Base-by-base conservation (phyloP, 106 monocot species). In the Platanthera zijinensis region DNA sequence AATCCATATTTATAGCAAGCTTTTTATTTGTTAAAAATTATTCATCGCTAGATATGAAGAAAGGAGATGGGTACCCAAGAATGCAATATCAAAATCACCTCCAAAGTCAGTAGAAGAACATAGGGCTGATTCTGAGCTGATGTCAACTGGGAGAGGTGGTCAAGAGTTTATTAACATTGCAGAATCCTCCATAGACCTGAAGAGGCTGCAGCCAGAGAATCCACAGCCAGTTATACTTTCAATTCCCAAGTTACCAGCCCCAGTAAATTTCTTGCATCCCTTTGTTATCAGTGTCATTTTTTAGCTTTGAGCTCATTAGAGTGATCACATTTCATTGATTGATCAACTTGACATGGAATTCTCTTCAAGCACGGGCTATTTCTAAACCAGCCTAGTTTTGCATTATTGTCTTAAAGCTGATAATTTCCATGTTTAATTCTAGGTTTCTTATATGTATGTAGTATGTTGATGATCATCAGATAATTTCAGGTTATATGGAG, bases 51-150 rank as follows among this genome's bases (percentile, higher is more conserved):
- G 95, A 85, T 95, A 95, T 82, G 95, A 95, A 86, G 95, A 95
- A 12, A 95, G 90, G 82, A 86, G 95, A 82, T 95, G 92, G 92
- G 73, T 95, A 66, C 83, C 95, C 11, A 88, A 86, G 74, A 86
- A 85, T 80, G 78, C 76, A 72, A 73, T 81, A 30, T 77, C 75
- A 47, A 86, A 69, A 73, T 56, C 86, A 53, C 66, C 81, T 72
- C 74, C 80, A 69, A 80, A 78, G 50, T 48, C 71, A 30, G 48
- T 48, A 62, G 90, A 86, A 80, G 82, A 82, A 32, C 80, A 15
- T 49, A 19, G 9, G 78, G 45, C 49, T 50, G 82, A 81, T 61
- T 28, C 68, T 59, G 69, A 61, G 7, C 11, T 61, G 59, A 61
- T 71, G 45, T 76, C 69, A 63, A 53, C 57, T 82, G 78, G 78